Evolutionary conservation across 768 basidiomycete species (phyloP), one percentile per base, ranked within the genome.

Genomic region (Pleurotus cornucopiae): DNA sequence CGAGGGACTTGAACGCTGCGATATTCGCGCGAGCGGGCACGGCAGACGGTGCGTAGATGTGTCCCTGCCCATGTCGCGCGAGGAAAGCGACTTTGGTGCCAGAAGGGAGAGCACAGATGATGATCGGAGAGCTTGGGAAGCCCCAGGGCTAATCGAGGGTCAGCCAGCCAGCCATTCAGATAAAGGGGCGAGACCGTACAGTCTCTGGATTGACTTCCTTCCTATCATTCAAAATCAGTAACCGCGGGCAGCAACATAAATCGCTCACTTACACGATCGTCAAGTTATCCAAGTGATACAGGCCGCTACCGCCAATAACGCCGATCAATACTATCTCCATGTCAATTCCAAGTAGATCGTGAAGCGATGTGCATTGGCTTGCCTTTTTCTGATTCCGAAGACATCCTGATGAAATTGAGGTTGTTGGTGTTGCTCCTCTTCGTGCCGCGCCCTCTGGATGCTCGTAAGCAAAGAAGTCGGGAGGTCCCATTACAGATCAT

Each of bases 21-120:
- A 98, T 94, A 79, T 98, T 99, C 60, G 96, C 96, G 51, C 91
- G 85, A 0, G 78, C 72, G 46, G 94, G 94, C 6, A 98, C 89
- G 34, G 79, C 67, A 5, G 93, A 89, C 2, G 96, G 96, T 13
- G 80, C 66, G 70, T 94, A 82, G 59, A 73, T 79, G 74, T 98
- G 96, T 7, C 83, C 80, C n/a, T 69, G 66, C 12, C 95, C 95
- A 67, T 98, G 97, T 7, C 96, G 86, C 0, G 96, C 88, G 49
- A 98, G 71, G 77, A 98, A 99, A 51, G 96, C 96, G 60, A 98
- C 73, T 46, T 76, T 79, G 0, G 81, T 76, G 40, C 93, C 91
- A 0, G 89, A 87, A 1, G 92, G 90, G 18, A 97, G 84, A n/a
- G 85, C 71, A 16, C 86, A 86, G 68, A 99, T 95, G n/a, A 88